A percentile compares a stretch with the other conserved stretches of the same genome.
phyloP scores from a whole-genome alignment of 495 filamentous ascomycete species.

The Stereocaulon alpinum region DNA sequence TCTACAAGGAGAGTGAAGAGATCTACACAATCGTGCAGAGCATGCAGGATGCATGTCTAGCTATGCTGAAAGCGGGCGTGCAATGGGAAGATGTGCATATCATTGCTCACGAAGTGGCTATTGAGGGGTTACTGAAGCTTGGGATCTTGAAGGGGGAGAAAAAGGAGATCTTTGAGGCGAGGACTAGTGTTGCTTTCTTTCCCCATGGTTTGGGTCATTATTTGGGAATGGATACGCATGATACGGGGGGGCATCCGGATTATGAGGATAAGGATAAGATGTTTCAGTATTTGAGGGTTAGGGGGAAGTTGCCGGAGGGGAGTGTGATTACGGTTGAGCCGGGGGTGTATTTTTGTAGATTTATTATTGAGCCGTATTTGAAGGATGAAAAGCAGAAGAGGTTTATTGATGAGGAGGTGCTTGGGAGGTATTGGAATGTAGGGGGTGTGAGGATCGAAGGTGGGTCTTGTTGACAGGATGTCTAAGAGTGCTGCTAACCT shows the following conservation, averaged over 20 bases:
- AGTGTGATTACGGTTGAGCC: slow-evolving; percentile 87
- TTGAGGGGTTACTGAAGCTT: slow-evolving; percentile 56
- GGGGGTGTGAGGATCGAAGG: slow-evolving; percentile 82
- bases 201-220: slow-evolving; percentile 88
- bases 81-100: slow-evolving; percentile 58
- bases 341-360: slow-evolving; percentile 85
- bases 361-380: slow-evolving; percentile 79
- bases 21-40: slow-evolving; percentile 68
- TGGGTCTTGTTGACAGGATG: background rate
- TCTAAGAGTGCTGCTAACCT: too few relatives aligned
- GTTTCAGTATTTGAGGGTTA: slow-evolving; percentile 50
- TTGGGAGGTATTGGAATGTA: slow-evolving; percentile 62
- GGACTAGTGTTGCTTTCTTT: slow-evolving; percentile 72
- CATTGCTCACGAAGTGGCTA: slow-evolving; percentile 61
- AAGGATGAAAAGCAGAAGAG: slow-evolving; percentile 47
- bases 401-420: slow-evolving; percentile 64
- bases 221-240: slow-evolving; percentile 83
- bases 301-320: slow-evolving; percentile 55
- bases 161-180: slow-evolving; percentile 54
- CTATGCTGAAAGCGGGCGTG: slow-evolving; percentile 51
- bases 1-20: slow-evolving; percentile 49
- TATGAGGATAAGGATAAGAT: slow-evolving; percentile 75
- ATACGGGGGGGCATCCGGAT: slow-evolving; percentile 55
- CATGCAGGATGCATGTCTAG: slow-evolving; percentile 76
- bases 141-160: slow-evolving; percentile 50